Evolutionary conservation across 179 eudicot genomes (phyloP).

Genomic region (Amaranthus tricolor): DNA sequence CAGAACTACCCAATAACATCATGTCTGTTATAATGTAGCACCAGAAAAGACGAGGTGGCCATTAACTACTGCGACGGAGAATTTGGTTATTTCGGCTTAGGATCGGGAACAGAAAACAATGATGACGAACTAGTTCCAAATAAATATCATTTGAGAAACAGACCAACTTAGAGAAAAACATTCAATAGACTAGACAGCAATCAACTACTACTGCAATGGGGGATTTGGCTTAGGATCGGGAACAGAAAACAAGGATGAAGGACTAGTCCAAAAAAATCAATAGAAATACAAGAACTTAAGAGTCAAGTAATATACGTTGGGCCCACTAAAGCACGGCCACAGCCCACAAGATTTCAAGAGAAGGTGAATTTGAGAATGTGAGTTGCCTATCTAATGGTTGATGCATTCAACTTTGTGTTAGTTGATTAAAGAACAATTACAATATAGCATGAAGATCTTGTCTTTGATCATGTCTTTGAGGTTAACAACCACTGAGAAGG

Average conservation of each 20-base stretch:
- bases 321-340: not conserved
- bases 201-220: not conserved
- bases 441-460: too few relatives aligned
- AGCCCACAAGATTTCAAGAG: too few relatives aligned
- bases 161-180: not conserved
- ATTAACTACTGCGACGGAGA: conserved; percentile 1
- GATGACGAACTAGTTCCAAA: not conserved
- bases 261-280: not conserved
- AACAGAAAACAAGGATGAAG: not conserved
- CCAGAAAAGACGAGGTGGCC: conserved; percentile 6
- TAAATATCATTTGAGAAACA: not conserved
- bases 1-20: not conserved
- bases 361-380: too few relatives aligned
- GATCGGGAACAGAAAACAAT: not conserved
- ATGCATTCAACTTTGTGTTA: too few relatives aligned
- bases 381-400: too few relatives aligned
- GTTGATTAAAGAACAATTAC: too few relatives aligned
- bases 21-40: not conserved
- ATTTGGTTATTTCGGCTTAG: not conserved
- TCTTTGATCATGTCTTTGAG: too few relatives aligned
- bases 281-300: not conserved
- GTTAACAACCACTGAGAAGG: too few relatives aligned
- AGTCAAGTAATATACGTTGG: not conserved
- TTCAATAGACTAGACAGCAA: conserved; percentile 5
- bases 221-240: not conserved